phyloP scores from a whole-genome alignment of 768 basidiomycete species.

The Auricularia sp. region DNA sequence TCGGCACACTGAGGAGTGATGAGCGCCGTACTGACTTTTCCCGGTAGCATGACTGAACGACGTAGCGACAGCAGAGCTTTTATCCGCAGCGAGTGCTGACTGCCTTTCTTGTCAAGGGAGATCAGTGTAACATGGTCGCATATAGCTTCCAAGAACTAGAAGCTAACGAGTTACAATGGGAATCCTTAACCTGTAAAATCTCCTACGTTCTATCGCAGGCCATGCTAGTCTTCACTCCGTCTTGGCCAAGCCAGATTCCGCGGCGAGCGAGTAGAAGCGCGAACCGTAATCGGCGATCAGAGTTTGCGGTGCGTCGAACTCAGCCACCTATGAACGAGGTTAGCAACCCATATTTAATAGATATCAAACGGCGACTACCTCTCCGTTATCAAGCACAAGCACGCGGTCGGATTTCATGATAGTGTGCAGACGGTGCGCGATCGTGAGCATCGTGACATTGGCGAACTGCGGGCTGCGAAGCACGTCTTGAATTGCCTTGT shows the following conservation, averaged over 20 bases:
- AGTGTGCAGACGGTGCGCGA: slow-evolving; percentile 81
- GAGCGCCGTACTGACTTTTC: no score
- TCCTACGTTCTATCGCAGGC: no score
- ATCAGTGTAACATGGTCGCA: no score
- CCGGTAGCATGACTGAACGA: no score
- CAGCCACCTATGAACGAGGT: slow-evolving; percentile 34
- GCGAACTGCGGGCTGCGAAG: slow-evolving; percentile 71
- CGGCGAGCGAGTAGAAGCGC: slow-evolving; percentile 55
- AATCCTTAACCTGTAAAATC: no score
- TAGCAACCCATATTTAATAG: no score
- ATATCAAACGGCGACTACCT: slow-evolving; percentile 11
- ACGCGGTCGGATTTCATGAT: slow-evolving; percentile 75
- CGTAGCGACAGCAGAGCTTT: no score
- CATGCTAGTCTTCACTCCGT: not conserved
- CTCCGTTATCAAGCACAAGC: slow-evolving; percentile 71
- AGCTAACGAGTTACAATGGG: no score
- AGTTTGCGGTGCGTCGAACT: slow-evolving; percentile 62
- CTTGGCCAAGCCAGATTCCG: slow-evolving; percentile 42
- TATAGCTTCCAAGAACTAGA: no score
- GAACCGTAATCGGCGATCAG: slow-evolving; percentile 51
- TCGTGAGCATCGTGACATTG: slow-evolving; percentile 75
- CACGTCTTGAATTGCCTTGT: slow-evolving; percentile 79
- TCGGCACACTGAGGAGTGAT: no score
- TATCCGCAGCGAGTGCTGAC: no score
- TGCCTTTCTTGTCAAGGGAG: no score